A percentile compares a stretch with the other conserved stretches of the same genome.
Conservation (phyloP, 371 early-diverging fungal species). For the Mortierella sp. region DNA sequence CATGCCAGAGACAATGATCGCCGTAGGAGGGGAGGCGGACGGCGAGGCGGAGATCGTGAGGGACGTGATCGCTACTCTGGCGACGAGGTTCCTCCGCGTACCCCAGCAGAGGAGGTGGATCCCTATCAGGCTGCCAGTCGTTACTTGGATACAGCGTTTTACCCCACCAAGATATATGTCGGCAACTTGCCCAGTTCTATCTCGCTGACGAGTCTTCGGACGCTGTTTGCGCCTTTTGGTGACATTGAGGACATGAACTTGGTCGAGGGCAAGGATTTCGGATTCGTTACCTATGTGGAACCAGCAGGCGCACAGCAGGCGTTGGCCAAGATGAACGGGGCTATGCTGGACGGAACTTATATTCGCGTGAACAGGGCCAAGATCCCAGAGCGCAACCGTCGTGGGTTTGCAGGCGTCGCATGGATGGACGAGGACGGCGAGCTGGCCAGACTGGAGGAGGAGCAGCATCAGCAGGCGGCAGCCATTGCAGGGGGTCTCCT, state of each 20-base stretch:
- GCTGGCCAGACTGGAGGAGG: constrained; percentile 46
- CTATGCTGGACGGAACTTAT: constrained; percentile 59
- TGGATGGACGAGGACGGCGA: constrained; percentile 71
- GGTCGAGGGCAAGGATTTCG: constrained; percentile 73
- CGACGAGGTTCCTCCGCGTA: constrained; percentile 21
- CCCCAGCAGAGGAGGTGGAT: constrained; percentile 33
- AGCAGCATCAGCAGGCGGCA: constrained; percentile 53
- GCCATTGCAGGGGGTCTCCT: constrained; percentile 24
- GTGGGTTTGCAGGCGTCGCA: constrained; percentile 71
- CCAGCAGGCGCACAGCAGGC: constrained; percentile 63
- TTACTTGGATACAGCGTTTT: constrained; percentile 72
- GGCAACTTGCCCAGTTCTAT: constrained; percentile 63
- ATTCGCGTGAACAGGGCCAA: constrained; percentile 74
- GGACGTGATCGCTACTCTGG: constrained; percentile 34
- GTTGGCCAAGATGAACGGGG: constrained; percentile 66
- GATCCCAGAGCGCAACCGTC: constrained; percentile 71
- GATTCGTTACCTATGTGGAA: constrained; percentile 66
- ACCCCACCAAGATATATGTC: constrained; percentile 68
- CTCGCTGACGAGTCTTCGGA: constrained; percentile 57
- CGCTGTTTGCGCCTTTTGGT: constrained; percentile 66
- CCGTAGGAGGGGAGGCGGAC: constrained; percentile 12
- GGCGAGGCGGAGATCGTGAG: constrained; percentile 29
- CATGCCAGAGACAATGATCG: constrained; percentile 8
- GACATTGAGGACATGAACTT: constrained; percentile 64
- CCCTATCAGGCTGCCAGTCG: constrained; percentile 67